Base-by-base conservation (phyloP, 1,139 yeast species). In the Yamadazyma trypodendri region DNA sequence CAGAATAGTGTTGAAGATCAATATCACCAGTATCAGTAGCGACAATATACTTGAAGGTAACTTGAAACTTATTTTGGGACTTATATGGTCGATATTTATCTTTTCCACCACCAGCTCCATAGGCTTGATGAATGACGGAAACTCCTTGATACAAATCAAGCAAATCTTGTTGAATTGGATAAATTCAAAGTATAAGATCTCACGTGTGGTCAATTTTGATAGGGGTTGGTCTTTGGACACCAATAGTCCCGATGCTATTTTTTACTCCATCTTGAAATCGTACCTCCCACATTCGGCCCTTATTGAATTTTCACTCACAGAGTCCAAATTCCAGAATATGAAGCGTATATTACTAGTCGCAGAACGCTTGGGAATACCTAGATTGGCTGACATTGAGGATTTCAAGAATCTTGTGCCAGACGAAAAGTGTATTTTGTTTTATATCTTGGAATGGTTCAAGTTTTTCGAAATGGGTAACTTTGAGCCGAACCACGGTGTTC, bases 11-110 rank as follows among this genome's bases (percentile, higher is more conserved):
- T 71, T 77, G 36, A 57, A 65, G 16, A 63, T 83, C 31, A 77
- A 76, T 44, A 63, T 77, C 24, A 67, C 74, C 48, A 75, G 76
- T 48, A 77, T 83, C 34, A 81, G 84, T 18, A 79, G 87, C n/a
- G 85, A 80, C 37, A 84, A 81, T 55, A 72, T 83, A 16, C 69
- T 75, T 17, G 86, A 80, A 35, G 84, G 85, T 1, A 77, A 82
- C 51, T 56, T 69, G 36, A 83, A 83, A 52, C 59, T 81, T 32
- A 75, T 78, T n/a, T 58, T 82, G 45, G 88, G 88, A 1, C 61
- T 83, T 32, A 57, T 82, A 9, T 83, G 90, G 90, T 69, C 77
- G 28, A 55, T 81, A 34, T 78, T 79, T 49, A 55, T 79, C 28
- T 66, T 75, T 40, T 74, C 74, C 44, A 68, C 83, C 6, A 47